phyloP scores from a whole-genome alignment of 2,329 filamentous ascomycete species.

The Botrytis hyacinthi region DNA sequence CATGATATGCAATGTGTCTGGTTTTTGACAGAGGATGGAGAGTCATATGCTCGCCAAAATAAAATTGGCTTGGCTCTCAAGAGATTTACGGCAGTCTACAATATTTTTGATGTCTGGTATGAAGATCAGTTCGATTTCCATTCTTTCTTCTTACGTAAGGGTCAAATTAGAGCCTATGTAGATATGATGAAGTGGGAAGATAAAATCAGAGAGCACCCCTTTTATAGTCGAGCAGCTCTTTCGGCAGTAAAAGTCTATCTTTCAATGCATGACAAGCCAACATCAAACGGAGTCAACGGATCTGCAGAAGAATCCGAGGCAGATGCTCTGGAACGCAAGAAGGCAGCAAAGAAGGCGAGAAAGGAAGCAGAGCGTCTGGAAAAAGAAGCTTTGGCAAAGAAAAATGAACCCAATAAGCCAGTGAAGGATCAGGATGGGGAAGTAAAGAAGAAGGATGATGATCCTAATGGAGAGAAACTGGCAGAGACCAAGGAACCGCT shows the following conservation, averaged over 20 bases:
- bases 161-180: conserved; percentile 89
- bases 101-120: conserved; percentile 96
- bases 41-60: conserved; percentile 78
- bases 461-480: conserved; percentile 79
- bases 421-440: conserved; percentile 60
- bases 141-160: conserved; percentile 93
- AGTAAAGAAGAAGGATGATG: conserved; percentile 83
- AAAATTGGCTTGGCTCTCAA: conserved; percentile 86
- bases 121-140: conserved; percentile 99
- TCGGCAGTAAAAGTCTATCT: conserved; percentile 80
- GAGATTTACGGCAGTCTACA: conserved; percentile 81
- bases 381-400: conserved; percentile 76
- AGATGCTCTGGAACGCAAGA: conserved; percentile 71
- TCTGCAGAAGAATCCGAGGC: conserved; percentile 47
- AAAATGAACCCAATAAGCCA: conserved; percentile 78
- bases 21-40: conserved; percentile 93
- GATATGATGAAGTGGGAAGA: conserved; percentile 98
- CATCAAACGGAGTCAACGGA: conserved; percentile 62
- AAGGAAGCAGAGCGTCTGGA: conserved; percentile 74
- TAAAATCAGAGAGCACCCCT: conserved; percentile 84
- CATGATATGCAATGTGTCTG: conserved; percentile 98
- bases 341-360: conserved; percentile 85
- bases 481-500: conserved; percentile 79
- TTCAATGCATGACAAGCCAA: conserved; percentile 71
- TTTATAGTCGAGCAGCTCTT: conserved; percentile 81